These are phyloP conservation scores for Alternaria postmessia DNA, from an alignment of 2,329 filamentous ascomycete species.

Conservation along the genomic window DNA sequence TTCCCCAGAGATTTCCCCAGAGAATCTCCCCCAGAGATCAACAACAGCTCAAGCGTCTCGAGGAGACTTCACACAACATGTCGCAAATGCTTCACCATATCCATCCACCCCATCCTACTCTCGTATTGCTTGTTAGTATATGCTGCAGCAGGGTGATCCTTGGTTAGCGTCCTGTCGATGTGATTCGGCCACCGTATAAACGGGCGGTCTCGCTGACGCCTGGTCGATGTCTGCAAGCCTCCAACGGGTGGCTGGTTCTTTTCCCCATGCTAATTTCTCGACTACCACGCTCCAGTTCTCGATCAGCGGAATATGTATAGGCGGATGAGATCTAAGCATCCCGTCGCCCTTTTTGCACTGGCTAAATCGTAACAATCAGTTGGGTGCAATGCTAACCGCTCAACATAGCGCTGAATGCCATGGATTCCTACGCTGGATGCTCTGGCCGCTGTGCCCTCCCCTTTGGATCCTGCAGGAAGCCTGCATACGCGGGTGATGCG, in stretches of 20 bases:
- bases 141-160: constrained; percentile 4
- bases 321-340: constrained; percentile 1
- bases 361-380: constrained; percentile 14
- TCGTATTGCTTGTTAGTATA: constrained; percentile 4
- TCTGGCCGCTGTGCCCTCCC: constrained; percentile 8
- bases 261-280: constrained; percentile 10
- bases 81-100: background rate
- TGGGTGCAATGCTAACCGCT: constrained; percentile 3
- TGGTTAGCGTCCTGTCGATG: constrained; percentile 9
- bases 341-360: background rate
- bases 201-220: constrained; percentile 13
- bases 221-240: constrained; percentile 10
- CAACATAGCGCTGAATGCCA: background rate
- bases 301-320: background rate
- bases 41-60: constrained; percentile 6
- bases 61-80: constrained; percentile 1
- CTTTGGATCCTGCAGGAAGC: background rate
- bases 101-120: constrained; percentile 1
- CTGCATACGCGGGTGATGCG: constrained; percentile 13
- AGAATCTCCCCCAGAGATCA: background rate
- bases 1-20: constrained; percentile 11
- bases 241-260: constrained; percentile 10
- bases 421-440: constrained; percentile 1
- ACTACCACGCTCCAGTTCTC: constrained; percentile 6
- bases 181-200: constrained; percentile 2